phyloP scores from a whole-genome alignment of 805 yeast species.

The Ogataea zsoltii region DNA sequence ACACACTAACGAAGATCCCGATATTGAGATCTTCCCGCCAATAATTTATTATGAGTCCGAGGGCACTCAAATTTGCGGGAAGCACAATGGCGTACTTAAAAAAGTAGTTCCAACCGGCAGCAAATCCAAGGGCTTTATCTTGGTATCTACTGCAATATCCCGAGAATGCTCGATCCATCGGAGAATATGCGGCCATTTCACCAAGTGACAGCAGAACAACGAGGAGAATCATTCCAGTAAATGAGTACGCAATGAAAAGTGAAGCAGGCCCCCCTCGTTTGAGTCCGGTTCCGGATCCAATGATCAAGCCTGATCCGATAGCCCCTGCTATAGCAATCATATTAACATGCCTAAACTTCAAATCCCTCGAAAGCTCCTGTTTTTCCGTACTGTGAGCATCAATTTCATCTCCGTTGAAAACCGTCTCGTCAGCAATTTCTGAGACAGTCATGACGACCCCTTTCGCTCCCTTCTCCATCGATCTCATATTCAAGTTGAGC shows the following conservation, averaged over 20 bases:
- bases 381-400: constrained; percentile 13
- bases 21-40: constrained; percentile 52
- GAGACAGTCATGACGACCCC: too few relatives aligned
- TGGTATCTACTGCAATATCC: constrained; percentile 17
- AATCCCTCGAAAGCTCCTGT: constrained; percentile 28
- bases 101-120: constrained; percentile 42
- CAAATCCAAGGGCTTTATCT: constrained; percentile 57
- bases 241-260: constrained; percentile 56
- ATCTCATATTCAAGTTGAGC: too few relatives aligned
- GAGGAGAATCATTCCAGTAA: constrained; percentile 57
- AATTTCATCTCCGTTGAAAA: neutral
- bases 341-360: constrained; percentile 52
- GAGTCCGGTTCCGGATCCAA: constrained; percentile 48
- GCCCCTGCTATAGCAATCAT: constrained; percentile 73
- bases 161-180: constrained; percentile 59
- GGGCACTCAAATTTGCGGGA: constrained; percentile 56
- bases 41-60: constrained; percentile 55
- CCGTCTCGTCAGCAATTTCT: too few relatives aligned
- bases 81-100: constrained; percentile 41
- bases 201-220: constrained; percentile 53
- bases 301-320: constrained; percentile 62
- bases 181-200: constrained; percentile 60
- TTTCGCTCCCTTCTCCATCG: too few relatives aligned
- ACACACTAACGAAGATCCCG: constrained; percentile 55
- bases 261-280: constrained; percentile 35